A percentile compares a stretch with the other conserved stretches of the same genome.
Conservation (phyloP, 208 protist genomes). For the Trypanosoma mega region DNA sequence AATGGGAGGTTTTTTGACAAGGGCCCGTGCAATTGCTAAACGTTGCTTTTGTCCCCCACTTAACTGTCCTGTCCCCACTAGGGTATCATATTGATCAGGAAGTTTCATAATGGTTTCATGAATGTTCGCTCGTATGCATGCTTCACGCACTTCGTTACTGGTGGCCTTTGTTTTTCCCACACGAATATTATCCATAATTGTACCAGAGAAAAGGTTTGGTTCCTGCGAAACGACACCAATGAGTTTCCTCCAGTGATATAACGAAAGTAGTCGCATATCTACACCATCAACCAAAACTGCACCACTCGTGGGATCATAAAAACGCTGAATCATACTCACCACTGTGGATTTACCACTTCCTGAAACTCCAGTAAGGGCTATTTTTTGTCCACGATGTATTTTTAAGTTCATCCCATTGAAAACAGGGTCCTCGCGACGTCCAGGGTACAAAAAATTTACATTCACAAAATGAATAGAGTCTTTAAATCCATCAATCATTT, state of each 20-base stretch:
- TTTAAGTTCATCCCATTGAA: constrained; percentile 22
- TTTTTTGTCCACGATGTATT: constrained; percentile 22
- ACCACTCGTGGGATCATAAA: constrained; percentile 68
- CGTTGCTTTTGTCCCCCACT: constrained; percentile 83
- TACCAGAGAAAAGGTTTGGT: constrained; percentile 72
- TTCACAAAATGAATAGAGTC: constrained; percentile 28
- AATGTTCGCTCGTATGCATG: constrained; percentile 56
- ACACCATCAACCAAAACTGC: constrained; percentile 60
- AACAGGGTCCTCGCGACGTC: constrained; percentile 13
- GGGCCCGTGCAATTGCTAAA: constrained; percentile 72
- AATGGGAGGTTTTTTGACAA: constrained; percentile 69
- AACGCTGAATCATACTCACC: constrained; percentile 59
- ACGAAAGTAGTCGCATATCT: constrained; percentile 39
- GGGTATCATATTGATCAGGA: constrained; percentile 62
- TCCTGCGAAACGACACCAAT: constrained; percentile 84
- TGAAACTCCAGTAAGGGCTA: constrained; percentile 53
- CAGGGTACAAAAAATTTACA: constrained; percentile 34
- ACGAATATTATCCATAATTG: constrained; percentile 78
- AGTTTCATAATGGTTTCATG: constrained; percentile 40
- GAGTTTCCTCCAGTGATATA: constrained; percentile 41
- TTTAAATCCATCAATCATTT: constrained; percentile 11
- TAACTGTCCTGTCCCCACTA: constrained; percentile 72
- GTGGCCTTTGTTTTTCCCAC: constrained; percentile 17
- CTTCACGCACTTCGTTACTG: constrained; percentile 36
- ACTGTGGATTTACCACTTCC: constrained; percentile 59